phyloP scores from a whole-genome alignment of 2,329 filamentous ascomycete genomes.

The Fusarium mundagurra region DNA sequence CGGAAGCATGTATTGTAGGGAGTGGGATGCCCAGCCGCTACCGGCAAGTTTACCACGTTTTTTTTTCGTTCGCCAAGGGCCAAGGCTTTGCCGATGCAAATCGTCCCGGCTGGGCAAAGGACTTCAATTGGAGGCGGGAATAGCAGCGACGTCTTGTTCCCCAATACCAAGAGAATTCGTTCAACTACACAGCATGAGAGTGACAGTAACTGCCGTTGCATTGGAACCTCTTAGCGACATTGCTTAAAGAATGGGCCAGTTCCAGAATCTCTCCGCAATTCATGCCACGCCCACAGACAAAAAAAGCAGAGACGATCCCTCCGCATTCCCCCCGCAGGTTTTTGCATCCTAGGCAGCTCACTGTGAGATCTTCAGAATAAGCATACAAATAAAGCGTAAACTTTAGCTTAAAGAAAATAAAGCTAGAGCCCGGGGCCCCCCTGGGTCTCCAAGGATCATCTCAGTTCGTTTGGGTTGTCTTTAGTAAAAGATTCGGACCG shows the following conservation, averaged over 20 bases:
- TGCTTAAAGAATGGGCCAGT: conserved; percentile 26
- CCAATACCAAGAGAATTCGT: conserved; percentile 3
- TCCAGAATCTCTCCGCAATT: conserved; percentile 27
- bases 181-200: background rate
- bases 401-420: conserved; percentile 17
- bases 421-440: background rate
- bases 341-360: conserved; percentile 16
- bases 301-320: background rate
- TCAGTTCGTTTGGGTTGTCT: background rate
- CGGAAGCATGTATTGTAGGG: background rate
- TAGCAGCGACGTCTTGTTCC: conserved; percentile 14
- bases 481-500: conserved; percentile 33
- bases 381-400: conserved; percentile 10
- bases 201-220: background rate
- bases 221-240: background rate
- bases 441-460: background rate
- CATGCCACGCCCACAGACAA: background rate
- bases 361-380: conserved; percentile 1
- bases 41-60: conserved; percentile 18
- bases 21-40: conserved; percentile 22
- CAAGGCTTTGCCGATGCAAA: conserved; percentile 12
- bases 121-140: conserved; percentile 38
- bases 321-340: conserved; percentile 22
- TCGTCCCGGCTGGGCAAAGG: conserved; percentile 23
- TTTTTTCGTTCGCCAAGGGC: conserved; percentile 22